Conservation (phyloP, 805 yeast genomes). For the Metschnikowia reukaufii region DNA sequence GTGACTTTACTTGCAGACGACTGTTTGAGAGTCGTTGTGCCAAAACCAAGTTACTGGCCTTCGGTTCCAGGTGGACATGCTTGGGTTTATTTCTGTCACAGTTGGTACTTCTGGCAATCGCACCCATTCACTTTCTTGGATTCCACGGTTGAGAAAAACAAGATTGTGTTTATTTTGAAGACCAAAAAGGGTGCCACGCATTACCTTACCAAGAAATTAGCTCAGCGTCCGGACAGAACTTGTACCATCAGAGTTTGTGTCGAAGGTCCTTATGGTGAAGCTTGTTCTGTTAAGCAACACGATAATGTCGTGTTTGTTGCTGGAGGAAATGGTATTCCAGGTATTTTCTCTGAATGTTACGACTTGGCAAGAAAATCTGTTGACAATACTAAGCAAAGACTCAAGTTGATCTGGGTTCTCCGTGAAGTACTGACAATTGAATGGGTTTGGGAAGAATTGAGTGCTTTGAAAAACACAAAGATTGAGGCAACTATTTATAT, state of each 20-base stretch:
- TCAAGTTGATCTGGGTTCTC: conserved; percentile 21
- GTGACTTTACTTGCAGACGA: conserved; percentile 35
- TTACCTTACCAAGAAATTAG: conserved; percentile 30
- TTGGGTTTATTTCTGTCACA: conserved; percentile 36
- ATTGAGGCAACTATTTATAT: conserved; percentile 17
- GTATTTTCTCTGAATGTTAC: conserved; percentile 44
- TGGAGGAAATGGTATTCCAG: conserved; percentile 78
- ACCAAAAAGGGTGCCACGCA: conserved; percentile 41
- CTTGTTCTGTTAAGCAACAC: conserved; percentile 48
- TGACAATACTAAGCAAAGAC: conserved; percentile 15
- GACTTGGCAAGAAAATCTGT: conserved; percentile 27
- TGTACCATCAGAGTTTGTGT: conserved; percentile 33
- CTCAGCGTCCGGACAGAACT: conserved; percentile 30
- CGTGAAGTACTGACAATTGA: conserved; percentile 17
- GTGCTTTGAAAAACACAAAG: conserved; percentile 11
- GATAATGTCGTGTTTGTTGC: conserved; percentile 60
- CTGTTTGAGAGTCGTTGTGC: conserved; percentile 36
- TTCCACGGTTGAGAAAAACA: conserved; percentile 17
- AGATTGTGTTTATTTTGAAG: conserved; percentile 35
- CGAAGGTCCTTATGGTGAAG: conserved; percentile 74
- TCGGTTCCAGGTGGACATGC: conserved; percentile 43
- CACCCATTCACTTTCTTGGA: conserved; percentile 42
- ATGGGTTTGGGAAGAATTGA: conserved; percentile 19
- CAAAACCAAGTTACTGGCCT: conserved; percentile 39
- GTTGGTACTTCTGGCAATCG: conserved; percentile 42